Evolutionary conservation across 306 rosid species (phyloP).

Genomic region (Myrica gale): DNA sequence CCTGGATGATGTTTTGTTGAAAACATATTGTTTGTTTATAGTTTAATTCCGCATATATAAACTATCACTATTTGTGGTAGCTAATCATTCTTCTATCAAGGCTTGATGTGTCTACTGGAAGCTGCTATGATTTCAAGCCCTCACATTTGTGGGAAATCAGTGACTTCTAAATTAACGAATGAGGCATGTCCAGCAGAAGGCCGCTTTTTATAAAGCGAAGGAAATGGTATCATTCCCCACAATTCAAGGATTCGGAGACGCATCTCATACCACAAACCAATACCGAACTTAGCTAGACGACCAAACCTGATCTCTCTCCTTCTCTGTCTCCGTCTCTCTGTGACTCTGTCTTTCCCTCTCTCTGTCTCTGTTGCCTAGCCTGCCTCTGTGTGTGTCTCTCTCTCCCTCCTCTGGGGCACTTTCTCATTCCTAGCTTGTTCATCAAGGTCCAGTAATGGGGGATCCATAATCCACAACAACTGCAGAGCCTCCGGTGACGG

Average conservation of each 20-base stretch:
- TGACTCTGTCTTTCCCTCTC: conserved; percentile 14
- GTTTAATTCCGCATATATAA: no score
- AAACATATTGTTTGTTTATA: no score
- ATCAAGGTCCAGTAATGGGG: conserved; percentile 49
- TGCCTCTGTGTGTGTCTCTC: no score
- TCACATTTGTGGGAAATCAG: no score
- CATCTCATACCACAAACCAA: conserved; percentile 25
- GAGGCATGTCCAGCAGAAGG: no score
- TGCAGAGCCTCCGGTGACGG: neutral
- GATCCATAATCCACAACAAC: conserved; percentile 40
- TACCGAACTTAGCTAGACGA: conserved; percentile 13
- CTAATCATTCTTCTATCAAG: no score
- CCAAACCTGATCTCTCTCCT: conserved; percentile 10
- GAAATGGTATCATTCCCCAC: neutral
- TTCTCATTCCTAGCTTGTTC: conserved; percentile 28
- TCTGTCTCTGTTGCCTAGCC: neutral
- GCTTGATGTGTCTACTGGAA: no score
- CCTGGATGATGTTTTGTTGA: no score
- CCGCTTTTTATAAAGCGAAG: no score
- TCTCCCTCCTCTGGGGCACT: conserved; percentile 21
- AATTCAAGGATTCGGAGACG: conserved; percentile 4
- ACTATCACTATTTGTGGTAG: no score
- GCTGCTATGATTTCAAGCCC: no score
- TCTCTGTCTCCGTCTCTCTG: conserved; percentile 14
- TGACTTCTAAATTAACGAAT: no score